Conservation (phyloP, 148 eudicot species). For the Persicaria tinctoria region DNA sequence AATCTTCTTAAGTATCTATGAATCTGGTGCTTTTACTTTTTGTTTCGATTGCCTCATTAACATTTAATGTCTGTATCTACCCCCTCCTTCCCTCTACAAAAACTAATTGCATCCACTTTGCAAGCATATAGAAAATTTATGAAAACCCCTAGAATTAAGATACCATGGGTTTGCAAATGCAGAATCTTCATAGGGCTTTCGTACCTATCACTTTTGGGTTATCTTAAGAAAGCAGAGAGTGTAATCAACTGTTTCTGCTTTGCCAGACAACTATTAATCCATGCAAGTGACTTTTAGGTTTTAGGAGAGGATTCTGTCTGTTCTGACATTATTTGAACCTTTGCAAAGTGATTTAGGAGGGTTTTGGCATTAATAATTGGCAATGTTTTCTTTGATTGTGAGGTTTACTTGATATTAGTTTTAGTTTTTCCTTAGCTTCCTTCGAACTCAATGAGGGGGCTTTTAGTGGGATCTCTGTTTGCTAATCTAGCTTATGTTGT, state of each 20-base stretch:
- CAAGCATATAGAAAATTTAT: background rate
- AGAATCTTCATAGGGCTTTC: background rate
- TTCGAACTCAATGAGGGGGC: background rate
- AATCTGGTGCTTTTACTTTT: background rate
- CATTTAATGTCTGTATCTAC: background rate
- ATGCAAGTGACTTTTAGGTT: background rate
- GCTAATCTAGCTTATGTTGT: too few species aligned
- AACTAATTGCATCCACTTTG: background rate
- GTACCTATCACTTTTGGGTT: background rate
- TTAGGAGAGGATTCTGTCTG: background rate
- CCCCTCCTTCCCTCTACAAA: background rate
- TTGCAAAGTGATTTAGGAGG: background rate
- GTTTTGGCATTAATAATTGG: background rate
- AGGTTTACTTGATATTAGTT: background rate
- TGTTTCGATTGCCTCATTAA: background rate
- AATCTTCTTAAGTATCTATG: background rate
- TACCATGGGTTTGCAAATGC: background rate
- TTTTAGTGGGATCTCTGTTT: background rate
- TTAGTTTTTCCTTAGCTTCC: background rate
- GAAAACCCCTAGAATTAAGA: background rate
- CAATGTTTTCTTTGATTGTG: background rate
- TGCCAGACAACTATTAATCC: background rate
- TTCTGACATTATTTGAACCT: background rate
- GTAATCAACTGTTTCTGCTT: background rate
- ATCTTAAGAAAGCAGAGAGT: background rate